Base-by-base conservation (phyloP, 768 basidiomycete species). In the Sporobolomyces roseus region DNA sequence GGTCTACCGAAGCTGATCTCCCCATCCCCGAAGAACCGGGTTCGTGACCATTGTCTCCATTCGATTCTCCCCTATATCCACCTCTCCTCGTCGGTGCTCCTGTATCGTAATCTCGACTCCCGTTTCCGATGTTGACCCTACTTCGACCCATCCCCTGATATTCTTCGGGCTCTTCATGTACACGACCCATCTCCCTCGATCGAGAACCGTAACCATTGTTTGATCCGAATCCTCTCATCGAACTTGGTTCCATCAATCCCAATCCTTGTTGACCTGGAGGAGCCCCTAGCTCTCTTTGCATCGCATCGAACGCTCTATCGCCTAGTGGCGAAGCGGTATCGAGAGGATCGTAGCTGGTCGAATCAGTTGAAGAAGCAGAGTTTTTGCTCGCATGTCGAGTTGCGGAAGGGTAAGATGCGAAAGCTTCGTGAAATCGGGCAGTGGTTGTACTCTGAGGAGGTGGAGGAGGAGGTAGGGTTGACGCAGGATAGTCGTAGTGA, bases 221-320 rank as follows among this genome's bases (percentile, higher is more conserved):
- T n/a, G n/a, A n/a, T n/a, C n/a, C n/a, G n/a, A n/a, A n/a, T n/a
- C n/a, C n/a, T n/a, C n/a, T n/a, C n/a, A n/a, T 45, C 62, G 23
- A 14, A 16, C 10, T 29, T 10, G 49, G 30, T 16, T 66, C 54
- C 29, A 21, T 25, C 8, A 59, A 21, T 2, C 65, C 70, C 13
- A 66, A 29, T 2, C 70, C 65, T 30, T 48, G 33, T 13, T 45
- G 32, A 17, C 29, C 38, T 5, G 36, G 50, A 17, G 29, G n/a
- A 3, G 33, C 32, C 2, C 38, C 46, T 0, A 72, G 32, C 38
- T 72, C 71, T 16, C 64, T 46, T 55, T 68, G 71, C 12, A 72
- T 21, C 13, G 63, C 60, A 1, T 53, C 66, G 51, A 72, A 72
- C 0, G 63, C 60, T 9, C 52, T 27, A 4, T 65, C 51, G 8